Percentiles rank a stretch among this genome's conserved stretches.
Evolutionary conservation across 495 filamentous ascomycete species (phyloP).

Genomic region (Viridothelium virens): DNA sequence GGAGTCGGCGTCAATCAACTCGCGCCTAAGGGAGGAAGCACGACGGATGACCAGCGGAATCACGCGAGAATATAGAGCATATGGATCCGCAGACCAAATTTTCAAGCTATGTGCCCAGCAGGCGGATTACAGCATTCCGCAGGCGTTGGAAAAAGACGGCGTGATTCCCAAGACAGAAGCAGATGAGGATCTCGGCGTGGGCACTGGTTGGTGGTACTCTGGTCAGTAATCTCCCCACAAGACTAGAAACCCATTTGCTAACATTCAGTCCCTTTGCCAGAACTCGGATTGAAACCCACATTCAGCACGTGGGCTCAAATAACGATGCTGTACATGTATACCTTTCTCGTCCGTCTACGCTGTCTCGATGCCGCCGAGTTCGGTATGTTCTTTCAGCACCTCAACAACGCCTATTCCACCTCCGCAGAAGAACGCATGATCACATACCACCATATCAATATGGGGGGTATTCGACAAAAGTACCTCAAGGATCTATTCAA

Average conservation of each 20-base stretch:
- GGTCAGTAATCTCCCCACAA: neutral
- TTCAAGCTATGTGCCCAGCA: conserved; percentile 69
- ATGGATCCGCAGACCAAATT: conserved; percentile 66
- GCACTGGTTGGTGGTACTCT: conserved; percentile 73
- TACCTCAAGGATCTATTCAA: conserved; percentile 89
- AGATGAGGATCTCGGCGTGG: conserved; percentile 71
- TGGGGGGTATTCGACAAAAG: conserved; percentile 59
- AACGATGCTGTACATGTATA: conserved; percentile 91
- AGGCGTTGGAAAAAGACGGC: conserved; percentile 25
- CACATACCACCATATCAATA: conserved; percentile 57
- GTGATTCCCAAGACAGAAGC: conserved; percentile 56
- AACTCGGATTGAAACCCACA: conserved; percentile 61
- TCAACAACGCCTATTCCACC: conserved; percentile 89
- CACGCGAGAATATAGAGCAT: conserved; percentile 52
- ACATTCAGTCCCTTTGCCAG: conserved; percentile 20
- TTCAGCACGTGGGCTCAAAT: conserved; percentile 95
- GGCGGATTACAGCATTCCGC: conserved; percentile 57
- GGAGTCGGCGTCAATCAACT: neutral
- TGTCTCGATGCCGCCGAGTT: conserved; percentile 55
- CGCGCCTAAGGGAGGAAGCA: neutral
- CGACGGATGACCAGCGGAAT: neutral
- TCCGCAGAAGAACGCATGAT: conserved; percentile 83
- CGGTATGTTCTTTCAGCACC: conserved; percentile 61
- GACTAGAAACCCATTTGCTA: conserved; percentile 4
- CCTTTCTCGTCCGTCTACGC: conserved; percentile 79